Evolutionary conservation across 192 early-diverging fungal genomes (phyloP).

Genomic region (Coemansia sp.): DNA sequence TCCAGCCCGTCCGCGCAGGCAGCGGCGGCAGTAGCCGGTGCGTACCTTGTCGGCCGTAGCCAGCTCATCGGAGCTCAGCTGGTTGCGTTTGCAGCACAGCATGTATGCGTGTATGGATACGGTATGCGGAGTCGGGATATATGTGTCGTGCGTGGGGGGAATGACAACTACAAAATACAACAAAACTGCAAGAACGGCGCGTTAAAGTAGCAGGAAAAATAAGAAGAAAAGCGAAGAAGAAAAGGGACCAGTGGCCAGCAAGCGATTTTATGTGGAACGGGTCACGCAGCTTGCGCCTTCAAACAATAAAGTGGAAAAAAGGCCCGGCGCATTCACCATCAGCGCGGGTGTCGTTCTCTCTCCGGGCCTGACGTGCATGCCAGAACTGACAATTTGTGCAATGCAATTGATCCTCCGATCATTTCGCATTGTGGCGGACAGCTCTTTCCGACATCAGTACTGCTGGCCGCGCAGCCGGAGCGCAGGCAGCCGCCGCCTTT

Average conservation of each 20-base stretch:
- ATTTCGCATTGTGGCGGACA: conserved; percentile 11
- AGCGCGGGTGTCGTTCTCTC: not conserved
- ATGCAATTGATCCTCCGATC: conserved; percentile 20
- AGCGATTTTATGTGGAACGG: conserved; percentile 10
- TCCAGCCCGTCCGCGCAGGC: no score
- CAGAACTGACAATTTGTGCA: not conserved
- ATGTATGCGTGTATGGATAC: conserved; percentile 16
- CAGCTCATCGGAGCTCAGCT: conserved; percentile 56
- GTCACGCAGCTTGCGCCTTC: conserved; percentile 7
- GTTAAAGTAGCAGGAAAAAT: conserved; percentile 3
- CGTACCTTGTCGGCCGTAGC: conserved; percentile 56
- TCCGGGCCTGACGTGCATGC: not conserved
- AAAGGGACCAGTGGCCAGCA: conserved; percentile 2
- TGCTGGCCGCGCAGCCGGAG: not conserved
- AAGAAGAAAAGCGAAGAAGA: conserved; percentile 7
- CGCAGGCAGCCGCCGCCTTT: not conserved
- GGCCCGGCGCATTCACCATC: not conserved
- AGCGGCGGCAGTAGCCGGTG: not conserved
- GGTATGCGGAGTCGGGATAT: not conserved
- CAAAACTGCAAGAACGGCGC: no score
- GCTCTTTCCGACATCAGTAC: not conserved
- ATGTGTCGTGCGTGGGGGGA: not conserved
- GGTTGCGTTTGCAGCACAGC: conserved; percentile 41
- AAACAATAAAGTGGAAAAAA: conserved; percentile 3
- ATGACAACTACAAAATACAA: no score